Evolutionary conservation across 2,329 filamentous ascomycete genomes (phyloP).

Genomic region (Claviceps pazoutovae): DNA sequence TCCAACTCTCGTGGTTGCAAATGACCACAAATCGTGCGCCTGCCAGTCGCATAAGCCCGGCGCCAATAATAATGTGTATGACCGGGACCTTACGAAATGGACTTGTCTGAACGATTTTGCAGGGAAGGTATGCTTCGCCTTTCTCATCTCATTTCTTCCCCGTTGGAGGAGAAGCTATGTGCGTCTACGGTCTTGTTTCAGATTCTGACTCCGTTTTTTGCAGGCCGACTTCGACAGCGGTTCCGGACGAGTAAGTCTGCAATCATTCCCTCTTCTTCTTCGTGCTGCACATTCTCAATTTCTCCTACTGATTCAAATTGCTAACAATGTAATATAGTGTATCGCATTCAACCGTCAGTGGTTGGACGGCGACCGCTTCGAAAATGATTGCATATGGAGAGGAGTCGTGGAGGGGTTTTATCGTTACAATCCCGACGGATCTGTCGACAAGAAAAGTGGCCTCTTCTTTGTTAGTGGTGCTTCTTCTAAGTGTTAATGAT

Average conservation of each 20-base stretch:
- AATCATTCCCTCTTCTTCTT: not conserved
- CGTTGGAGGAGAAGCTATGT: not conserved
- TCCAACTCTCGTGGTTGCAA: constrained; percentile 11
- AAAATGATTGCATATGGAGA: not conserved
- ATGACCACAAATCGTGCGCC: not conserved
- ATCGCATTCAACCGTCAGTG: not conserved
- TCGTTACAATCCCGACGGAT: not conserved
- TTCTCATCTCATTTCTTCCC: not conserved
- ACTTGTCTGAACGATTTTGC: not conserved
- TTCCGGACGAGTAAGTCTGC: not conserved
- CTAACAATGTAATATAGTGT: not conserved
- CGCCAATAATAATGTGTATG: not conserved
- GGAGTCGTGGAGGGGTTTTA: not conserved
- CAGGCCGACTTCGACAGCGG: not conserved
- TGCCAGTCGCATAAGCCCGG: not conserved
- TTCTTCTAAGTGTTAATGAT: not conserved
- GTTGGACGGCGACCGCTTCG: not conserved
- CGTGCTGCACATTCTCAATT: not conserved
- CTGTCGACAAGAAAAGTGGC: not conserved
- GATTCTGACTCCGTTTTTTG: not conserved
- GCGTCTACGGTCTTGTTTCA: not conserved
- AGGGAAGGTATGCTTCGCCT: not conserved
- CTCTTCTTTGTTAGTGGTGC: not conserved
- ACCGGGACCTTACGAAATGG: not conserved
- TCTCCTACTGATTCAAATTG: not conserved